Evolutionary conservation across 345 rosid species (phyloP), one percentile per base, ranked within the genome.

Genomic region (Diplotaxis tenuifolia): DNA sequence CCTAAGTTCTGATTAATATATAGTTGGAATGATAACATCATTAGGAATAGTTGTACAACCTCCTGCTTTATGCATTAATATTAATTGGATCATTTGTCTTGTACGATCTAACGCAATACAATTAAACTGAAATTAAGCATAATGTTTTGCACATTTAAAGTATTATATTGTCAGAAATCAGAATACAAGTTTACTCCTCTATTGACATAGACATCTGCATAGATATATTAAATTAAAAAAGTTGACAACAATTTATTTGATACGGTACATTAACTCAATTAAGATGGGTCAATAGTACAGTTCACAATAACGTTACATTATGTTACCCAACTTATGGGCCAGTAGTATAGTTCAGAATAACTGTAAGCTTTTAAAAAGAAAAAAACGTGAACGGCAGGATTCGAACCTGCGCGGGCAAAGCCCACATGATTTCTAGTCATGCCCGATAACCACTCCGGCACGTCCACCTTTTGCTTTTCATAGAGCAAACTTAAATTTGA

Each of bases 391-490:
- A 73, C 74, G 81, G 87, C 91, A 86, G 87, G 87, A 86, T 87
- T 89, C 92, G 86, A 88, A 84, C 91, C 91, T 84, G 91, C 92
- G 90, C 91, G 94, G 89, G 89, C 85, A 79, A 9, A 88, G 87
- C 89, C 92, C 93, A 90, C 91, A 86, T 83, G 89, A 88, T 85
- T 93, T 93, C 93, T 87, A 90, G 89, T 92, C 92, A 83, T 84
- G 94, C 90, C 90, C 88, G 86, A 91, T 84, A 87, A 83, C 76
- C 80, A 77, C 80, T 77, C 80, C 76, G 76, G 76, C 76, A 77
- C 72, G 68, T 77, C 76, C 80, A 77, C 76, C 9, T 19, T 1
- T 28, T 52, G 45, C 6, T 36, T 4, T 1, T 0, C 1, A 1
- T 0, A 2, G 50, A 20, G 50, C 7, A 32, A 31, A 23, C 2